Evolutionary conservation across 139 green algal species (phyloP).

Genomic region (Nannochloris sp.): DNA sequence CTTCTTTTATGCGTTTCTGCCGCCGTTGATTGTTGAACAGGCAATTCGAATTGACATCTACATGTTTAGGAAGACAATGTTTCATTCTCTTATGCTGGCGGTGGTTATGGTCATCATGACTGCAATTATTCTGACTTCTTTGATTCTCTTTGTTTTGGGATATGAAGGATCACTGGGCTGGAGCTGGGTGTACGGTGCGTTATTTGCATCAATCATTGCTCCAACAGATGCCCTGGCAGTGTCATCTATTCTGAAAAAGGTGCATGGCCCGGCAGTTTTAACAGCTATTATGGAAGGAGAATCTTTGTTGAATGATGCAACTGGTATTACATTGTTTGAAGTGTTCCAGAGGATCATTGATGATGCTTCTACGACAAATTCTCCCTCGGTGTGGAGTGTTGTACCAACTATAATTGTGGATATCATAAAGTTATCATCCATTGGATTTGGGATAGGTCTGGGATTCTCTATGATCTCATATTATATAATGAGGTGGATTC

Average conservation of each 20-base stretch:
- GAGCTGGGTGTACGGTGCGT: conserved; percentile 54
- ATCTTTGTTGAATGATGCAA: conserved; percentile 77
- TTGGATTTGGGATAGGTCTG: conserved; percentile 50
- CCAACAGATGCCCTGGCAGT: conserved; percentile 75
- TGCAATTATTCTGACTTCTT: conserved; percentile 50
- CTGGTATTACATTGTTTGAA: conserved; percentile 70
- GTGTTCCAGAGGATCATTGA: conserved; percentile 53
- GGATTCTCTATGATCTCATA: conserved; percentile 36
- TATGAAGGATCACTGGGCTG: conserved; percentile 37
- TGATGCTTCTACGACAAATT: background rate
- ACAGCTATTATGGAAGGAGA: conserved; percentile 71
- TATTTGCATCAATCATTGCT: conserved; percentile 66
- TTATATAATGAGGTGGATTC: conserved; percentile 45
- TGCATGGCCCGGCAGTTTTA: conserved; percentile 57
- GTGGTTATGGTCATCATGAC: conserved; percentile 56
- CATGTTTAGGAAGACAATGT: conserved; percentile 51
- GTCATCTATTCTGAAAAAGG: conserved; percentile 41
- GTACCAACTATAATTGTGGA: conserved; percentile 22
- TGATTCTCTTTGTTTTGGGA: conserved; percentile 67
- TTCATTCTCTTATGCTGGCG: conserved; percentile 58
- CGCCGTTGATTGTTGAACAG: conserved; percentile 44
- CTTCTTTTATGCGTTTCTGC: conserved; percentile 86
- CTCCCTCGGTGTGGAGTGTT: conserved; percentile 19
- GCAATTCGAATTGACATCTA: conserved; percentile 75
- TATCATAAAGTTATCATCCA: conserved; percentile 25